Percentiles rank a stretch among this genome's conserved stretches.
Conservation (phyloP, 164 flowering plant genomes). For the Aristolochia californica region DNA sequence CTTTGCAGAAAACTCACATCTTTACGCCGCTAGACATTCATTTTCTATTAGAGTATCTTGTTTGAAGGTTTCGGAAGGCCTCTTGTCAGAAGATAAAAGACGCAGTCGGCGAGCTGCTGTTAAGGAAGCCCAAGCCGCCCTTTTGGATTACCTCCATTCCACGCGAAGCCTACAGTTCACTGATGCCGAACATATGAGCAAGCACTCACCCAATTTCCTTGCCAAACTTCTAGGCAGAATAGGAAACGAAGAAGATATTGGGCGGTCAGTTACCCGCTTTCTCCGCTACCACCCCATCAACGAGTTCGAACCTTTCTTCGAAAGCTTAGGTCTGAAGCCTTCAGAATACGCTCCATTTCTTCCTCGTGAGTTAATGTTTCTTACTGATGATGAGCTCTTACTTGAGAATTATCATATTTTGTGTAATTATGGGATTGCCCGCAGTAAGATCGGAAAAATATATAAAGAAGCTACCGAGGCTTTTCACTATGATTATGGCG, state of each 20-base stretch:
- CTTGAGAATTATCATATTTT: conserved; percentile 47
- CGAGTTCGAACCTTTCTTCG: conserved; percentile 85
- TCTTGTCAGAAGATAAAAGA: neutral
- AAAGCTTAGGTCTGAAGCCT: conserved; percentile 66
- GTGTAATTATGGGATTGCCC: conserved; percentile 51
- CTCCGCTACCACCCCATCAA: conserved; percentile 68
- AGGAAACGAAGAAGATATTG: conserved; percentile 20
- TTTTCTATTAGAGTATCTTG: neutral
- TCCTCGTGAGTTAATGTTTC: conserved; percentile 43
- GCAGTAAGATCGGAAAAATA: conserved; percentile 53
- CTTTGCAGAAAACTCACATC: neutral
- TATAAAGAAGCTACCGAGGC: conserved; percentile 43
- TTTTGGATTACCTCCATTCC: conserved; percentile 56
- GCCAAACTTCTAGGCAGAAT: conserved; percentile 28
- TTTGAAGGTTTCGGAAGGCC: neutral
- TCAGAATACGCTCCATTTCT: conserved; percentile 28
- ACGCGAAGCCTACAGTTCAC: conserved; percentile 46
- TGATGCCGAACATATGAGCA: conserved; percentile 68
- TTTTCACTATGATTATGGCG: conserved; percentile 38
- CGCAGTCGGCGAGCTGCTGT: neutral
- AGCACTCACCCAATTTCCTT: conserved; percentile 50
- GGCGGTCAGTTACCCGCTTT: conserved; percentile 30
- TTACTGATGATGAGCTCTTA: conserved; percentile 49
- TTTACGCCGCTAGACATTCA: neutral
- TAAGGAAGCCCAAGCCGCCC: conserved; percentile 39